These are phyloP conservation scores for Polychytrium aggregatum DNA, from an alignment of 192 early-diverging fungal species.

Conservation along the genomic window DNA sequence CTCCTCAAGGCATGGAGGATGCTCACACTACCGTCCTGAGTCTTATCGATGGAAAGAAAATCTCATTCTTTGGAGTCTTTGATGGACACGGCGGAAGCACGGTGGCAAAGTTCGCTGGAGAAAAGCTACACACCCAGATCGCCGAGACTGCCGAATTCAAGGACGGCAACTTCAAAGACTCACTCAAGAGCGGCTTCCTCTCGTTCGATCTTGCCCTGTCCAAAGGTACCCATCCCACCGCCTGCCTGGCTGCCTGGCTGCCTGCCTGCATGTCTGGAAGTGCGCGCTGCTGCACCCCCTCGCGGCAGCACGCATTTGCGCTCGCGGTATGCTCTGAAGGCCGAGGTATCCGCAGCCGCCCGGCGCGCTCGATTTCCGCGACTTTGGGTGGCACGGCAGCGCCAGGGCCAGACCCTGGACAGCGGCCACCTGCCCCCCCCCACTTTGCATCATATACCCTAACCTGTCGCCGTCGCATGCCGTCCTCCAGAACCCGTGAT, in stretches of 20 bases:
- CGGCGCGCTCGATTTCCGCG: too few species aligned
- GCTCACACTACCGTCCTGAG: constrained; percentile 81
- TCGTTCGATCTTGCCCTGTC: constrained; percentile 65
- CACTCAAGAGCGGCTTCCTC: constrained; percentile 79
- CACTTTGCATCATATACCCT: too few species aligned
- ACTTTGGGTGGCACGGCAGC: too few species aligned
- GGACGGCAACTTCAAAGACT: constrained; percentile 56
- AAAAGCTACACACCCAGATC: constrained; percentile 63
- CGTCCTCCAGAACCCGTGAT: too few species aligned
- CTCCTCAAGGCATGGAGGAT: constrained; percentile 90
- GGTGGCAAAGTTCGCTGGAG: constrained; percentile 77
- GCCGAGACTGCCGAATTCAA: constrained; percentile 48
- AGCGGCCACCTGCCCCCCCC: too few species aligned
- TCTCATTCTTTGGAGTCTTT: constrained; percentile 91
- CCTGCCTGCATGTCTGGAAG: neutral
- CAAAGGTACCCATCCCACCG: constrained; percentile 44
- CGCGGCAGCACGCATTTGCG: too few species aligned
- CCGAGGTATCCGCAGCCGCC: too few species aligned
- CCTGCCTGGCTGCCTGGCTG: neutral
- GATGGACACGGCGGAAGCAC: constrained; percentile 86
- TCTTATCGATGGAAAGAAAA: constrained; percentile 34
- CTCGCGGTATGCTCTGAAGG: too few species aligned
- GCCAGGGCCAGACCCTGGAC: too few species aligned
- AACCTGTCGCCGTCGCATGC: too few species aligned
- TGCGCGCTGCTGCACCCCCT: too few species aligned